These are phyloP conservation scores for Pholiota molesta DNA, from an alignment of 768 basidiomycete species.

Conservation along the genomic window DNA sequence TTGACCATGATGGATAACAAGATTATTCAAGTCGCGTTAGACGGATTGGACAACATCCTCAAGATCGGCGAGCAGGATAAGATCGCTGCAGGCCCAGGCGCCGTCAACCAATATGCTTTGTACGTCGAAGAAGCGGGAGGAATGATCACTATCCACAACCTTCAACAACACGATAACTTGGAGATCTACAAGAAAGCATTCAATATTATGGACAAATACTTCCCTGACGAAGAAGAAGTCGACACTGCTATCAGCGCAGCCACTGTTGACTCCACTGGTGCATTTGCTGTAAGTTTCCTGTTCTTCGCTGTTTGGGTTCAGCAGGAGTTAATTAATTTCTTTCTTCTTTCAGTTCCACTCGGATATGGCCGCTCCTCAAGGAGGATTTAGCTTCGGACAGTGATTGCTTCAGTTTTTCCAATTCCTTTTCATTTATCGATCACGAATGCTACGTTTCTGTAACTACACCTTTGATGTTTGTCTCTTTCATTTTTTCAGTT, in stretches of 20 bases:
- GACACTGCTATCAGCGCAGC: conserved; percentile 83
- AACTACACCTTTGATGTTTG: conserved; percentile 8
- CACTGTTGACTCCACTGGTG: conserved; percentile 70
- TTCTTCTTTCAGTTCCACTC: conserved; percentile 67
- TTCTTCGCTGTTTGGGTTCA: conserved; percentile 8
- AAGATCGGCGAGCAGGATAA: conserved; percentile 98
- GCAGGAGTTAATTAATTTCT: conserved; percentile 6
- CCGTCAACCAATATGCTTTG: conserved; percentile 88
- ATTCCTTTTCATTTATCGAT: conserved; percentile 16
- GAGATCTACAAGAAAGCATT: conserved; percentile 99
- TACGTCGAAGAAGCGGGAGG: conserved; percentile 98
- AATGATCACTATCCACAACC: conserved; percentile 98
- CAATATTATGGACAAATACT: conserved; percentile 98
- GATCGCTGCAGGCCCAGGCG: conserved; percentile 77
- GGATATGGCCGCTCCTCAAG: conserved; percentile 86
- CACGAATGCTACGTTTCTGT: conserved; percentile 21
- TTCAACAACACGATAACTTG: conserved; percentile 98
- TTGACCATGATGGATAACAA: conserved; percentile 99
- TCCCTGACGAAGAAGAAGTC: conserved; percentile 96
- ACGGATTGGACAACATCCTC: conserved; percentile 97
- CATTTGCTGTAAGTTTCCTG: conserved; percentile 64
- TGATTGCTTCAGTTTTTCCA: conserved; percentile 24
- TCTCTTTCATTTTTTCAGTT: conserved; percentile 8
- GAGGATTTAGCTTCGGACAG: conserved; percentile 94
- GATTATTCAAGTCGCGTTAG: conserved; percentile 97